Conservation (phyloP, 192 early-diverging fungal species). For the Dispira simplex region DNA sequence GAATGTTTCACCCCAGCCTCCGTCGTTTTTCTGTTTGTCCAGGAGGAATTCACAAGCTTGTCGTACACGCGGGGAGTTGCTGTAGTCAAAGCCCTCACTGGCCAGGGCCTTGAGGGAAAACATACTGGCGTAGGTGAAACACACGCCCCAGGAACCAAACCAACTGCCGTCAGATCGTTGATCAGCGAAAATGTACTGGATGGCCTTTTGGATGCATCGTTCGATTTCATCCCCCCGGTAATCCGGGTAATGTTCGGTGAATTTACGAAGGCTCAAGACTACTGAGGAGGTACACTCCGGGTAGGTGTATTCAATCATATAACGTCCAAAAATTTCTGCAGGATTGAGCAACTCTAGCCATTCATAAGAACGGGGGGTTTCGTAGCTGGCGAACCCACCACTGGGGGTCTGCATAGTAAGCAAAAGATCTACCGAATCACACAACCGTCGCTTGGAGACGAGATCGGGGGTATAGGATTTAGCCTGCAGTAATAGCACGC, state of each 20-base stretch:
- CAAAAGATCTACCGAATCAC: conserved; percentile 80
- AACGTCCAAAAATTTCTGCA: conserved; percentile 27
- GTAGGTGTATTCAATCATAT: conserved; percentile 96
- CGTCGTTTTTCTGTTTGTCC: conserved; percentile 74
- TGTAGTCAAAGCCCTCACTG: conserved; percentile 66
- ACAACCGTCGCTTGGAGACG: conserved; percentile 53
- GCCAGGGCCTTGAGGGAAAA: conserved; percentile 80
- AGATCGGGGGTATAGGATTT: conserved; percentile 36
- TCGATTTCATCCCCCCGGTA: conserved; percentile 73
- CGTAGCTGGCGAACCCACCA: conserved; percentile 91
- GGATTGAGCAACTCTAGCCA: conserved; percentile 85
- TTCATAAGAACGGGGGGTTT: conserved; percentile 58
- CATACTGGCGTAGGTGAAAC: conserved; percentile 91
- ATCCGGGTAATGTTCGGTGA: conserved; percentile 56
- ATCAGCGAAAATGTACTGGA: conserved; percentile 53
- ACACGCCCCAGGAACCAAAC: conserved; percentile 95
- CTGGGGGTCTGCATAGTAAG: conserved; percentile 83
- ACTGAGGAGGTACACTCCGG: conserved; percentile 95
- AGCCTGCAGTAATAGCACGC: conserved; percentile 57
- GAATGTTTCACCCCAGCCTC: conserved; percentile 93
- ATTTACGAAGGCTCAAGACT: conserved; percentile 57
- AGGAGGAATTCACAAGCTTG: conserved; percentile 85
- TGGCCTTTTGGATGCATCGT: conserved; percentile 36
- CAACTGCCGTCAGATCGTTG: conserved; percentile 79
- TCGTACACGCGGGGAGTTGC: conserved; percentile 38